Evolutionary conservation across 2,329 filamentous ascomycete species (phyloP).

Genomic region (Colletotrichum spinosum): DNA sequence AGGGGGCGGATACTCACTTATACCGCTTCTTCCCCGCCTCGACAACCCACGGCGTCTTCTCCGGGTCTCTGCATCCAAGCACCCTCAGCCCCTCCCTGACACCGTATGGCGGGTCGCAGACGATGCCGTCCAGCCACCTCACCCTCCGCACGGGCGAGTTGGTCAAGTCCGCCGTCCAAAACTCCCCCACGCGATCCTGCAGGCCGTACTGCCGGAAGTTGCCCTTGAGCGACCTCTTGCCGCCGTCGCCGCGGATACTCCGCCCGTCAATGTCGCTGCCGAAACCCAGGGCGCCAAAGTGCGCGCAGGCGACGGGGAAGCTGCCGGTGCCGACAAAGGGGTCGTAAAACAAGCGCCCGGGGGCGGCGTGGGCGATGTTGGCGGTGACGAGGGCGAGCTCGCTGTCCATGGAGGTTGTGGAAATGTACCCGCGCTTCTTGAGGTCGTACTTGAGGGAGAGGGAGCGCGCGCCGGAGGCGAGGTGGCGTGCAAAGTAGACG

Average conservation of each 20-base stretch:
- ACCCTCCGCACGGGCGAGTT: slow-evolving; percentile 78
- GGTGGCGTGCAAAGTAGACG: slow-evolving; percentile 78
- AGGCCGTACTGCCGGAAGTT: slow-evolving; percentile 91
- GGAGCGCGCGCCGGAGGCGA: slow-evolving; percentile 76
- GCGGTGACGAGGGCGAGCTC: slow-evolving; percentile 92
- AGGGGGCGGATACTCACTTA: slow-evolving; percentile 61
- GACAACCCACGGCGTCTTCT: slow-evolving; percentile 69
- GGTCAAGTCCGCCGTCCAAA: slow-evolving; percentile 88
- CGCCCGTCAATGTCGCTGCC: slow-evolving; percentile 96
- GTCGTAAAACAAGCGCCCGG: slow-evolving; percentile 91
- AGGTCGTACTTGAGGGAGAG: slow-evolving; percentile 82
- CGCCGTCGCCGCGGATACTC: slow-evolving; percentile 80
- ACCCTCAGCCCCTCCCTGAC: slow-evolving; percentile 93
- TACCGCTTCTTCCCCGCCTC: slow-evolving; percentile 78
- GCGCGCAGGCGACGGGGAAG: slow-evolving; percentile 89
- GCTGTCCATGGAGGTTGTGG: slow-evolving; percentile 96
- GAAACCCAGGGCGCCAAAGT: slow-evolving; percentile 86
- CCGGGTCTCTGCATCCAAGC: slow-evolving; percentile 79
- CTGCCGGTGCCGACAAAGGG: slow-evolving; percentile 96
- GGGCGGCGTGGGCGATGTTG: slow-evolving; percentile 85
- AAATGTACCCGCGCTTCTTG: slow-evolving; percentile 94
- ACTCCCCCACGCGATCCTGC: slow-evolving; percentile 74
- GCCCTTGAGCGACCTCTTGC: slow-evolving; percentile 62
- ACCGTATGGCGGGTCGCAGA: slow-evolving; percentile 96
- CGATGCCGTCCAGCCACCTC: slow-evolving; percentile 84